Evolutionary conservation across 768 basidiomycete species (phyloP).

Genomic region (Boletus huronensis): DNA sequence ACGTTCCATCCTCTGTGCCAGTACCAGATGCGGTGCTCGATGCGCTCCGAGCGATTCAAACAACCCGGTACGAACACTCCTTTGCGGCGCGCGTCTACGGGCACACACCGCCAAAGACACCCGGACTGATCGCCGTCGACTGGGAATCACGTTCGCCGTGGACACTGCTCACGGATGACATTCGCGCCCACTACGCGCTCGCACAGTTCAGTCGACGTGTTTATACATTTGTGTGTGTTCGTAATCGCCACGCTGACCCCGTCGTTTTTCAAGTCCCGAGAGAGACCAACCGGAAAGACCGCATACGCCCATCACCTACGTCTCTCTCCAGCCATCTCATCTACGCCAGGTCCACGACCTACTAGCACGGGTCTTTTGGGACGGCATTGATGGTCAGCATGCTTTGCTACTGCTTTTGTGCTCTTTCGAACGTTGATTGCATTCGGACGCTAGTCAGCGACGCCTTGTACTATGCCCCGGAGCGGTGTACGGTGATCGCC

Average conservation of each 20-base stretch:
- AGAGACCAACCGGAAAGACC: conserved; percentile 42
- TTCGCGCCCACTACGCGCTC: conserved; percentile 59
- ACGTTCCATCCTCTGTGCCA: conserved; percentile 22
- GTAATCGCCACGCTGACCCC: not conserved
- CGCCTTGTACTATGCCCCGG: conserved; percentile 63
- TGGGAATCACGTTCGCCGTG: conserved; percentile 72
- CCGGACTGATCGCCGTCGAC: conserved; percentile 54
- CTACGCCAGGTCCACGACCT: conserved; percentile 71
- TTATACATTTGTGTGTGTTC: not conserved
- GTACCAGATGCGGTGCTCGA: conserved; percentile 39
- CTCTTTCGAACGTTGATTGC: not conserved
- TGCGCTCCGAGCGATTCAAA: conserved; percentile 51
- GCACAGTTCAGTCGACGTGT: conserved; percentile 44
- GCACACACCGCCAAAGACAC: conserved; percentile 17
- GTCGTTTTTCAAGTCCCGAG: conserved; percentile 45
- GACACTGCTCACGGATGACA: conserved; percentile 72
- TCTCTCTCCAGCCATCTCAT: conserved; percentile 55
- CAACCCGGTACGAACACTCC: conserved; percentile 62
- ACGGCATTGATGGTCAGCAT: conserved; percentile 64
- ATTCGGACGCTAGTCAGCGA: conserved; percentile 53
- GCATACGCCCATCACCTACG: conserved; percentile 58
- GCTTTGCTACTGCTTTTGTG: not conserved
- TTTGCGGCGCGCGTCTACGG: conserved; percentile 66
- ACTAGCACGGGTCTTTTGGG: conserved; percentile 67
- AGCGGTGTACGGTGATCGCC: conserved; percentile 73